Conservation (phyloP, 139 green algal genomes). For the Coelastrella sp. region DNA sequence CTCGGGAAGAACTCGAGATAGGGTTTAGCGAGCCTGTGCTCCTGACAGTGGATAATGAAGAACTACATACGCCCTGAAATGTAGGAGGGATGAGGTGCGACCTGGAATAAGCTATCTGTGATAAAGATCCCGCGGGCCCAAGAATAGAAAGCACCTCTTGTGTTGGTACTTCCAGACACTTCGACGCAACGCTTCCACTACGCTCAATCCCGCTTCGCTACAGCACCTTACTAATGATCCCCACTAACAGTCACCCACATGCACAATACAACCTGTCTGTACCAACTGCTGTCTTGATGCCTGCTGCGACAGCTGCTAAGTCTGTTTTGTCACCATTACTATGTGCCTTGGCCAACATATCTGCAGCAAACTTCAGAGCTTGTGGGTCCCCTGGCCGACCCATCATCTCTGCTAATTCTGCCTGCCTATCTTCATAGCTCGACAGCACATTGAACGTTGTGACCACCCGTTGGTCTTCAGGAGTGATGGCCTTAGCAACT, state of each 20-base stretch:
- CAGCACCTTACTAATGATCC: not conserved
- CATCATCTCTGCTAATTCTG: slow-evolving; percentile 84
- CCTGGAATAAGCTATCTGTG: too few relatives aligned
- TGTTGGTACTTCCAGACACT: too few relatives aligned
- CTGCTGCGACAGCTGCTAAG: not conserved
- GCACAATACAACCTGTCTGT: not conserved
- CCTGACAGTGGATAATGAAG: too few relatives aligned
- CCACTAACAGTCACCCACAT: too few relatives aligned
- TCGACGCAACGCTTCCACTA: not conserved
- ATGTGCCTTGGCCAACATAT: not conserved
- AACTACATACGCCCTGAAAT: too few relatives aligned
- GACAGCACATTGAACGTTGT: slow-evolving; percentile 67
- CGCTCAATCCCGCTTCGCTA: not conserved
- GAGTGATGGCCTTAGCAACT: slow-evolving; percentile 65
- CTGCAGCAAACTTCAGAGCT: not conserved
- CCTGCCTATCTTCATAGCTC: slow-evolving; percentile 48
- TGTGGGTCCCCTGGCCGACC: slow-evolving; percentile 48
- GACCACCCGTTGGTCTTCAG: slow-evolving; percentile 48
- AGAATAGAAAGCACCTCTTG: too few relatives aligned
- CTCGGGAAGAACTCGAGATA: too few relatives aligned
- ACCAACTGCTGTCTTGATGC: not conserved
- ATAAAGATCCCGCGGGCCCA: too few relatives aligned
- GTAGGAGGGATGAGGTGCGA: too few relatives aligned
- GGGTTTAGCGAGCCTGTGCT: too few relatives aligned
- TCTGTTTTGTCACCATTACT: not conserved